A percentile compares a stretch with the other conserved stretches of the same genome.
Conservation (phyloP, 2,329 filamentous ascomycete genomes). For the Colletotrichum paranaense region DNA sequence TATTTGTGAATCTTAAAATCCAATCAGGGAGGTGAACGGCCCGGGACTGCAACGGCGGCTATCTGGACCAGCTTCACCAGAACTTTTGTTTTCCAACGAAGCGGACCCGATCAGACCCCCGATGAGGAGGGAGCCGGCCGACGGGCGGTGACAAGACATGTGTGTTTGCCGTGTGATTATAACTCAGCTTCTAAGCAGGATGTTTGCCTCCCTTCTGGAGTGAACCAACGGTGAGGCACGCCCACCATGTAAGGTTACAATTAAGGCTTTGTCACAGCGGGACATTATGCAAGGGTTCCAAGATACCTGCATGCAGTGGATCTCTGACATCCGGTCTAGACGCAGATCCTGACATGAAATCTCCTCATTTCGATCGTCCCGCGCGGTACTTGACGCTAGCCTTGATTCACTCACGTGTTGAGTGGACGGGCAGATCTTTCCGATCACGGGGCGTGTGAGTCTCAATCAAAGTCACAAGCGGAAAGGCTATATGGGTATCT, state of each 20-base stretch:
- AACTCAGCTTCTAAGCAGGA: neutral
- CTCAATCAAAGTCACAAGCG: neutral
- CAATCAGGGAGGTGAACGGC: conserved; percentile 10
- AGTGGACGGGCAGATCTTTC: neutral
- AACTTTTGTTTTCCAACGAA: neutral
- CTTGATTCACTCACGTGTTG: neutral
- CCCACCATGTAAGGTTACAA: neutral
- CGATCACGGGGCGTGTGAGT: neutral
- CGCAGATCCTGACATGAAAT: neutral
- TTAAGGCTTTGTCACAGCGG: neutral
- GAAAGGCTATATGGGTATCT: neutral
- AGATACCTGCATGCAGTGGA: neutral
- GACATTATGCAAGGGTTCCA: neutral
- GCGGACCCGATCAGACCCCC: neutral
- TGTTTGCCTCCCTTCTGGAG: neutral
- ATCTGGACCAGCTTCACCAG: neutral
- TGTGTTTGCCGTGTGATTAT: neutral
- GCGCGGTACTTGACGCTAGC: neutral
- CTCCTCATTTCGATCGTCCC: neutral
- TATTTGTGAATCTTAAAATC: neutral
- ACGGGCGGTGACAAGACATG: neutral
- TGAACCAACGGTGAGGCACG: neutral
- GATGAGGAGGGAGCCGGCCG: neutral
- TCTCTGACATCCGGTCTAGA: neutral
- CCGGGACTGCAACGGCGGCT: neutral